phyloP scores from a whole-genome alignment of 352 stramenopile genomes.

The Phytophthora pseudosyringae region DNA sequence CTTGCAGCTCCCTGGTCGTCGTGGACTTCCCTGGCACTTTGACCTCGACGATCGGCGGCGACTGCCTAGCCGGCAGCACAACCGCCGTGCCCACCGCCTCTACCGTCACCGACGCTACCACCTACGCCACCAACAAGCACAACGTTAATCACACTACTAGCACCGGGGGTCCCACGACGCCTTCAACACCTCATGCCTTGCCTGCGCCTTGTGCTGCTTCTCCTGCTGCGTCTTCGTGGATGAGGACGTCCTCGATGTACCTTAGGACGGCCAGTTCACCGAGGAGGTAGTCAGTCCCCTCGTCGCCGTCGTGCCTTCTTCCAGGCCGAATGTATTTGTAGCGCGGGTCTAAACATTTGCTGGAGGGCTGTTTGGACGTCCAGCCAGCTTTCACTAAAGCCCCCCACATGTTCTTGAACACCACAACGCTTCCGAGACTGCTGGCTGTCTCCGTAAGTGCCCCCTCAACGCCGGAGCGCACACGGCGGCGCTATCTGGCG shows the following conservation, averaged over 20 bases:
- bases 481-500: constrained; percentile 1
- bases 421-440: constrained; percentile 3
- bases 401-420: constrained; percentile 10
- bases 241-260: constrained; percentile 3
- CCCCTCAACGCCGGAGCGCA: background rate
- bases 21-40: no score
- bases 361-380: constrained; percentile 1
- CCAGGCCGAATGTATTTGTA: constrained; percentile 8
- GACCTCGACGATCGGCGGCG: no score
- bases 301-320: constrained; percentile 1
- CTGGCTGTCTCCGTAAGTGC: background rate
- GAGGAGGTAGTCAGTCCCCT: background rate
- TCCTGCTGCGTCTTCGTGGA: background rate
- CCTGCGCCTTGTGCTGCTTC: background rate
- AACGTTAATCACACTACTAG: background rate
- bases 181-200: background rate
- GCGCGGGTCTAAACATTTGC: background rate
- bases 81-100: no score
- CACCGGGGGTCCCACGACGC: background rate
- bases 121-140: background rate
- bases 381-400: constrained; percentile 11
- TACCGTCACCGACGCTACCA: no score
- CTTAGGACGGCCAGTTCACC: background rate
- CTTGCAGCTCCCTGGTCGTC: no score
- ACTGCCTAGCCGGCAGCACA: no score